phyloP scores from a whole-genome alignment of 371 early-diverging fungal genomes.

The Batrachochytrium dendrobatidis region DNA sequence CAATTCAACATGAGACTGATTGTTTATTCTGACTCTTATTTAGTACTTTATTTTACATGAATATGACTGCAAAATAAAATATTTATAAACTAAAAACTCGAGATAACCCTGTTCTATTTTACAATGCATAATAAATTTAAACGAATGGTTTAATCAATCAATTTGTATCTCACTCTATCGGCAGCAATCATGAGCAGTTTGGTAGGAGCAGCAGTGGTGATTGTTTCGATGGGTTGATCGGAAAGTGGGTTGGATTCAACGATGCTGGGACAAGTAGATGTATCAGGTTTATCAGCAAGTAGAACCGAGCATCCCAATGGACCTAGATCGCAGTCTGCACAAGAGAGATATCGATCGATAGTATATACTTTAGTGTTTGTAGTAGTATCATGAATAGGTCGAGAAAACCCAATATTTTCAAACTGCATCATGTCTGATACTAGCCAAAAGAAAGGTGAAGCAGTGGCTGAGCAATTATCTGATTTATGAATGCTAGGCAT shows the following conservation, averaged over 20 bases:
- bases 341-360: slow-evolving; percentile 53
- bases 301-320: slow-evolving; percentile 53
- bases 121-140: no score
- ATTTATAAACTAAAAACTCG: no score
- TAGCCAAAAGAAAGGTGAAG: slow-evolving; percentile 9
- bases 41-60: no score
- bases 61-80: no score
- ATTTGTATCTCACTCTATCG: not conserved
- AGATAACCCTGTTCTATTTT: no score
- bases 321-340: slow-evolving; percentile 76
- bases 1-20: no score
- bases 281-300: no score
- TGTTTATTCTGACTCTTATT: no score
- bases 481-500: slow-evolving; percentile 7
- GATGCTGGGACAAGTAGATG: no score
- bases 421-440: slow-evolving; percentile 64
- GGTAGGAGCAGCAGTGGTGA: not conserved
- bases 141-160: no score
- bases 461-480: not conserved
- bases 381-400: slow-evolving; percentile 43
- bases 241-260: no score
- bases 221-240: no score
- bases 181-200: not conserved
- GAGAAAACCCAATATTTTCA: slow-evolving; percentile 74
- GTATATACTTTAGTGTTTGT: not conserved